Base-by-base conservation (phyloP, 2,329 filamentous ascomycete genomes). In the Juglanconis juglandina region DNA sequence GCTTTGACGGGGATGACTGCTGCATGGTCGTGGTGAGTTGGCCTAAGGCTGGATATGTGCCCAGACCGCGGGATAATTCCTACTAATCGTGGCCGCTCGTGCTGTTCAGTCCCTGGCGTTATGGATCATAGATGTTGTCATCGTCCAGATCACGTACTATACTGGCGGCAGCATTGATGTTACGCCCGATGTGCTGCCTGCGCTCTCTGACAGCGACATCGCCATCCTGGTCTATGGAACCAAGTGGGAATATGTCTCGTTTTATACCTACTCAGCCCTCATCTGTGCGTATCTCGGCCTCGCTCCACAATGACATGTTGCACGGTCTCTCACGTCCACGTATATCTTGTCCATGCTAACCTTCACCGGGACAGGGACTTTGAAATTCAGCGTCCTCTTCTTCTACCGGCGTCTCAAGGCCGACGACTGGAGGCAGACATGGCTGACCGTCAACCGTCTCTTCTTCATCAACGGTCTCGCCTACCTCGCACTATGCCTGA, bases 351-450 rank as follows among this genome's bases (percentile, higher is more conserved):
- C 24, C 1, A 24, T 24, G 24, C 24, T 24, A 24, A 24, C 24
- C 24, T 24, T 24, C 24, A 24, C 24, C 24, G 24, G 24, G 24
- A 24, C 24, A 70, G 68, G 68, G 68, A 59, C 64, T 3, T 33
- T 70, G 6, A 70, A 70, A 59, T 68, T 70, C 44, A 65, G 63
- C 6, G 66, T 69, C 0, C 55, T 70, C 3, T 69, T 67, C 60
- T 70, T 70, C 53, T 70, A 70, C 37, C 65, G 64, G 17, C 66
- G 69, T 6, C 56, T 70, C 2, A 69, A 67, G 1, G 56, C 68
- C 1, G 60, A 67, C 34, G 32, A 67, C 64, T 61, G 59, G 55
- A 34, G 50, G n/a, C 55, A 48, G n/a, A 58, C 55, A 3, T 48
- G 39, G 13, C 51, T 58, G 33, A 68, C 64, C 0, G 56, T 68